Percentiles rank a stretch among this genome's conserved stretches.
These are phyloP conservation scores for Magnaporthiopsis poae DNA, from an alignment of 2,329 filamentous ascomycete species.

Conservation along the genomic window DNA sequence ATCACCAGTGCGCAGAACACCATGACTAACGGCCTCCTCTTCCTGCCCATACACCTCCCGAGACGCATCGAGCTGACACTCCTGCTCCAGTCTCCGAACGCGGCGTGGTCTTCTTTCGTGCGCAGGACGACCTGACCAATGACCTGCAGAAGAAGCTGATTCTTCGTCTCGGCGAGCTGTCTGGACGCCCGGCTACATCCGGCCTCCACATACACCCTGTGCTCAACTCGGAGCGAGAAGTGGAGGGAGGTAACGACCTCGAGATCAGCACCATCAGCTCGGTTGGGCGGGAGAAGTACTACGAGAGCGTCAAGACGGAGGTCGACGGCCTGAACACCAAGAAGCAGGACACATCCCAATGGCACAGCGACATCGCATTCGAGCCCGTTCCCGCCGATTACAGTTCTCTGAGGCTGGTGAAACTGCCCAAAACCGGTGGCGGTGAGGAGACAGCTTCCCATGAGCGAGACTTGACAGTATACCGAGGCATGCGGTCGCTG, in stretches of 20 bases:
- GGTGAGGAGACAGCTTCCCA: conserved; percentile 15
- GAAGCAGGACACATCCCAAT: conserved; percentile 28
- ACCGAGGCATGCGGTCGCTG: not conserved
- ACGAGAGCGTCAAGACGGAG: conserved; percentile 14
- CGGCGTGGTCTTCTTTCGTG: conserved; percentile 56
- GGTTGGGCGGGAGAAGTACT: conserved; percentile 32
- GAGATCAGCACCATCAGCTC: conserved; percentile 53
- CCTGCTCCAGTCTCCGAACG: conserved; percentile 43
- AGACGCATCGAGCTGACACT: not conserved
- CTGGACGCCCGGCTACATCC: conserved; percentile 47
- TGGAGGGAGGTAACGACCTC: conserved; percentile 36
- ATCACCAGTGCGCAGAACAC: conserved; percentile 47
- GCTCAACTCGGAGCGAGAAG: conserved; percentile 42
- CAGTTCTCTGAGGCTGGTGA: conserved; percentile 40
- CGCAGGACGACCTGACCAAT: conserved; percentile 46
- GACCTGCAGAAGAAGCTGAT: conserved; percentile 52
- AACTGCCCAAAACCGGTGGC: conserved; percentile 30
- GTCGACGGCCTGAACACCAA: conserved; percentile 21
- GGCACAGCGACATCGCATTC: conserved; percentile 46
- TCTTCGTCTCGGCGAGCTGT: conserved; percentile 47
- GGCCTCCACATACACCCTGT: conserved; percentile 52
- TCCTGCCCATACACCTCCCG: not conserved
- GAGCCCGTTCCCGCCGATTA: conserved; percentile 44
- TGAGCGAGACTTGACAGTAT: not conserved
- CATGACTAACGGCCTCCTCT: not conserved